Base-by-base conservation (phyloP, 495 filamentous ascomycete species). In the Trichoderma asperelloides region DNA sequence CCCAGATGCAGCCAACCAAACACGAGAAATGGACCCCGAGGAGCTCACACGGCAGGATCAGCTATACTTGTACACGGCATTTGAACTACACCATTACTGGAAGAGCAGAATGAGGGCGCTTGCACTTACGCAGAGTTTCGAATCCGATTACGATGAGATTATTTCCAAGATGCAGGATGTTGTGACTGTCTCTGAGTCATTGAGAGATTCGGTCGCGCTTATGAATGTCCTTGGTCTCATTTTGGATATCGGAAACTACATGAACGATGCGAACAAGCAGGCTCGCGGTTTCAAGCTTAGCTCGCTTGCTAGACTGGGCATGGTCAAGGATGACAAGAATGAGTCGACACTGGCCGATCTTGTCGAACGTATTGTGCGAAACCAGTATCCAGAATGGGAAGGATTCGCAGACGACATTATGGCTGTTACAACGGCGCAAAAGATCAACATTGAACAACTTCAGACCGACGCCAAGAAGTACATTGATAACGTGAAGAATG, bases 311-410 rank as follows among this genome's bases (percentile, higher is more conserved):
- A 87, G 95, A 28, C 81, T 98, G 40, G 95, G 90, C 33, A 98
- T 98, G 91, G 91, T 98, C 67, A 98, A 98, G 78, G 95, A 98
- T 71, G 92, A 96, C 79, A 97, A 97, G 85, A 98, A 98, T 73
- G 89, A 98, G 75, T 91, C 91, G 4, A 97, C 91, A 2, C 93
- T 98, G 74, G 92, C 93, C 47, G 95, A 98, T 77, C 84, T 97
- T 45, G 92, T 98, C n/a, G 95, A 98, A 76, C 90, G 94, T 70
- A 96, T 97, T 70, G 94, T 98, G 55, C 89, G 95, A 37, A 92
- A 89, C 70, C 95, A 97, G 75, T 98, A 97, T 70, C 91, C 95
- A 2, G 90, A 97, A 76, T 98, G 92, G 91, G 92, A 97, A 76
- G 82, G 81, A 40, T 98, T 98, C 77, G 77, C 82, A 27, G 89